These are phyloP conservation scores for Bonia amplexicaulis DNA, from an alignment of 176 grass and related monocot genomes.

Conservation along the genomic window DNA sequence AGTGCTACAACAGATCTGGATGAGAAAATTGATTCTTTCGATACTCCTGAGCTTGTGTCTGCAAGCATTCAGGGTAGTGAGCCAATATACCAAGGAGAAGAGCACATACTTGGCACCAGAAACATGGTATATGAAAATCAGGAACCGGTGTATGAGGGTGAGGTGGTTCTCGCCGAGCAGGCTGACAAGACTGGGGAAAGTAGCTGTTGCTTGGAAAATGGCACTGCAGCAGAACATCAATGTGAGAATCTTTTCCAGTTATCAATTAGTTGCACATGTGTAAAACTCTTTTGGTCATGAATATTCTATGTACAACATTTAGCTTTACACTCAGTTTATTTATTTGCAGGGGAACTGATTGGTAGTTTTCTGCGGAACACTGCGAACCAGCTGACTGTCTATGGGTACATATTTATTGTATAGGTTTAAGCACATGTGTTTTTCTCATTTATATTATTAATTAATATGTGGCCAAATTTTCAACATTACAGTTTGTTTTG, in stretches of 20 bases:
- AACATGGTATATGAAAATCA: conserved; percentile 43
- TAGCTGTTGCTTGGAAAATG: conserved; percentile 24
- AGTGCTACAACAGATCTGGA: conserved; percentile 29
- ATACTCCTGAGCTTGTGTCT: conserved; percentile 32
- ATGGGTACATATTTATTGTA: conserved; percentile 52
- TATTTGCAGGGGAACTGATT: conserved; percentile 84
- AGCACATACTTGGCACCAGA: conserved; percentile 52
- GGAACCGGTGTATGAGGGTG: conserved; percentile 88
- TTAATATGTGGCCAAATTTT: conserved; percentile 21
- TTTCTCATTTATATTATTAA: neutral
- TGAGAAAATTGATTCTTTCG: conserved; percentile 40
- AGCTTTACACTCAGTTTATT: conserved; percentile 7
- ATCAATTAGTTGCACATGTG: neutral
- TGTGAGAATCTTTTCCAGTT: conserved; percentile 54
- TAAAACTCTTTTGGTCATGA: conserved; percentile 6
- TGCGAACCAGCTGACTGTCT: conserved; percentile 93
- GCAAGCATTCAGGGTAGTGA: conserved; percentile 51
- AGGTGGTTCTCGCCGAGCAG: conserved; percentile 71
- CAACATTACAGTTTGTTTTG: conserved; percentile 71
- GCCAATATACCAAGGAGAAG: conserved; percentile 96
- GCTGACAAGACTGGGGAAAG: conserved; percentile 44
- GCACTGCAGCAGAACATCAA: conserved; percentile 43
- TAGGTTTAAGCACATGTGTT: neutral
- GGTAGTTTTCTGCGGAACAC: conserved; percentile 75
- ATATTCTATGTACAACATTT: conserved; percentile 15